Evolutionary conservation across 73 alveolate species (phyloP), one percentile per base, ranked within the genome.

Genomic region (Symbiodinium pilosum): DNA sequence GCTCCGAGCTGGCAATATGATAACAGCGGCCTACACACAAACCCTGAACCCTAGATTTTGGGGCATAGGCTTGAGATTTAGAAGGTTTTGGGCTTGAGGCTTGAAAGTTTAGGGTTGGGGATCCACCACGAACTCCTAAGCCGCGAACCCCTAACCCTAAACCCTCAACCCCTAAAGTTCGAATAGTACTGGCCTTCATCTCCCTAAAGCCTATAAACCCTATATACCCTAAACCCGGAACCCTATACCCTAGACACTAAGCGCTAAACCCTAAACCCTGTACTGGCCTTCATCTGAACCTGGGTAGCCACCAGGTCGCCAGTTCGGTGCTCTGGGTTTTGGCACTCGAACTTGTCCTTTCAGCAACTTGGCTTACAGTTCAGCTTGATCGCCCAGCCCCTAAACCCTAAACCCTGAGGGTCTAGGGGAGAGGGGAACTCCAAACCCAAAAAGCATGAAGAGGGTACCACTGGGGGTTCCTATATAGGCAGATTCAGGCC

Each of bases 261-360:
- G 28, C 77, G 38, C 77, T 59, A 24, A 59, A 59, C 77, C 77
- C 77, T 16, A 24, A 59, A 59, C n/a, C 77, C 39, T 16, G 14
- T 5, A 3, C 38, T 16, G 18, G 77, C 77, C 77, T 64, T 32
- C 39, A 64, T 32, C 20, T 64, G 77, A 16, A 64, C 38, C 28
- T 64, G 77, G 16, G 81, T 64, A 18, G 81, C 81, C 38, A 24
- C 41, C 12, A 64, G 81, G 41, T 64, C n/a, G 41, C 94, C 95
- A 42, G 59, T 47, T 44, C 73, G 86, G 24, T 88, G 97, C 88
- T 91, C 97, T 47, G 97, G 97, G 32, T 91, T 91, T 54, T 69
- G 87, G 88, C 97, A 91, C 52, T 91, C 97, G 88, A 91, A 91
- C 97, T 91, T 91, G 88, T 91, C 97, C 73, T 69, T 24, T 7